Evolutionary conservation across 1,284 basidiomycete species (phyloP), one percentile per base, ranked within the genome.

Genomic region (Pseudozyma sp.): DNA sequence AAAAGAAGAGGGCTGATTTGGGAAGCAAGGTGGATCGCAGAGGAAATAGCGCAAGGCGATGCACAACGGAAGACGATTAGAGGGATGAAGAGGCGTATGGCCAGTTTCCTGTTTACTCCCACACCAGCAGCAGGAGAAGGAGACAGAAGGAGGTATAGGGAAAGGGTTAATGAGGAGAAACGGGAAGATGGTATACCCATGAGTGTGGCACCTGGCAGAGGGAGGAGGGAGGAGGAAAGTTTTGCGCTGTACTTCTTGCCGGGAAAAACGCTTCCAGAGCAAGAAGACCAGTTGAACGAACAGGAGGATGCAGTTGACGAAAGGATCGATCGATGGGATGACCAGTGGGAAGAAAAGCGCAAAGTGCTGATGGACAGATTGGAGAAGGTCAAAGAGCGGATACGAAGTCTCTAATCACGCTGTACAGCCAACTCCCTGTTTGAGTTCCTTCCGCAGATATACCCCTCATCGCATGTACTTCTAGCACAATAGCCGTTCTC

Each of bases 221-320:
- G 36, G 7, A 13, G 18, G 10, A 5, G 42, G 51, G 1, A 47
- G 43, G 21, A 49, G 40, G 0, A 39, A 36, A 1, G 38, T 31
- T 59, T 42, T 25, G 36, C 68, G 1, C 9, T 76, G 13, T 76
- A 76, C 36, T 76, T 66, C 25, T 44, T 71, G 12, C 73, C 73
- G 0, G 57, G 51, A 0, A 69, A 69, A 25, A 65, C 66, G 12
- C 35, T 68, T 1, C 68, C 64, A 1, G 53, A 59, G 12, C 73
- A 77, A 36, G 75, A 77, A 43, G 75, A 77, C 14, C 5, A 16
- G 19, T 36, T 73, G 38, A 72, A 77, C 43, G 40, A 50, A 1
- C 65, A 77, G 55, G 70, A 74, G 48, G 75, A 77, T 21, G n/a
- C 40, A 0, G 70, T 70, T 3, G 75, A 74, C n/a, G 75, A 73